A percentile compares a stretch with the other conserved stretches of the same genome.
phyloP scores from a whole-genome alignment of 2,329 filamentous ascomycete genomes.

The Paecilomyces niveus region DNA sequence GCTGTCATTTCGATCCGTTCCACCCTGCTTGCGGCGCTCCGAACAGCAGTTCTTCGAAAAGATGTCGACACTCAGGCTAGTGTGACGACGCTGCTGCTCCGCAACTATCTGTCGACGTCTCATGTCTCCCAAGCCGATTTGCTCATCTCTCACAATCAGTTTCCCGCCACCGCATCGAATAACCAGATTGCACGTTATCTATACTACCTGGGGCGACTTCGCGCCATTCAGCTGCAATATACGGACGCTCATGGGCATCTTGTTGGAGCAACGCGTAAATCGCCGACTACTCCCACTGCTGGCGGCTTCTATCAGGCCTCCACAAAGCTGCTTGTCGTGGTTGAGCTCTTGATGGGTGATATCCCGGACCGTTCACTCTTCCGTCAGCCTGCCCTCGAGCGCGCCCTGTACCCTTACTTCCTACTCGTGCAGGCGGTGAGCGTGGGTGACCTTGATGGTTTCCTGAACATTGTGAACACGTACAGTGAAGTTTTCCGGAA shows the following conservation, averaged over 20 bases:
- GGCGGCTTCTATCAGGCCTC: constrained; percentile 94
- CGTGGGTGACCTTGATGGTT: constrained; percentile 91
- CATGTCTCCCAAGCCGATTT: constrained; percentile 96
- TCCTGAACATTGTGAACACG: constrained; percentile 75
- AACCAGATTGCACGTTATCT: constrained; percentile 97
- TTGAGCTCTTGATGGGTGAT: constrained; percentile 96
- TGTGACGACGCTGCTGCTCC: constrained; percentile 87
- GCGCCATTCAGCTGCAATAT: constrained; percentile 92
- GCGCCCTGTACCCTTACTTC: constrained; percentile 85
- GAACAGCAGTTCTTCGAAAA: constrained; percentile 93
- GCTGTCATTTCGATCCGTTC: constrained; percentile 81
- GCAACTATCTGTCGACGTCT: constrained; percentile 92
- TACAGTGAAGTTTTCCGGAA: constrained; percentile 80
- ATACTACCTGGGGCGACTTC: constrained; percentile 94
- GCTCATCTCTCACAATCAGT: constrained; percentile 89
- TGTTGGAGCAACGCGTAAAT: constrained; percentile 88
- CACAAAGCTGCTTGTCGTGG: constrained; percentile 91
- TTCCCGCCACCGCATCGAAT: constrained; percentile 88
- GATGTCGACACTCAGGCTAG: constrained; percentile 96
- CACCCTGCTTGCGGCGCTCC: constrained; percentile 75
- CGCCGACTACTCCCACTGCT: constrained; percentile 80
- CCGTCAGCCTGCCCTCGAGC: constrained; percentile 80
- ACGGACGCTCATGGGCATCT: constrained; percentile 95
- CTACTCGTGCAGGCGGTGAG: constrained; percentile 90
- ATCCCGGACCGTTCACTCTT: constrained; percentile 94